A percentile compares a stretch with the other conserved stretches of the same genome.
Conservation (phyloP, 2,329 filamentous ascomycete genomes). For the Ophiostoma pallidulum region DNA sequence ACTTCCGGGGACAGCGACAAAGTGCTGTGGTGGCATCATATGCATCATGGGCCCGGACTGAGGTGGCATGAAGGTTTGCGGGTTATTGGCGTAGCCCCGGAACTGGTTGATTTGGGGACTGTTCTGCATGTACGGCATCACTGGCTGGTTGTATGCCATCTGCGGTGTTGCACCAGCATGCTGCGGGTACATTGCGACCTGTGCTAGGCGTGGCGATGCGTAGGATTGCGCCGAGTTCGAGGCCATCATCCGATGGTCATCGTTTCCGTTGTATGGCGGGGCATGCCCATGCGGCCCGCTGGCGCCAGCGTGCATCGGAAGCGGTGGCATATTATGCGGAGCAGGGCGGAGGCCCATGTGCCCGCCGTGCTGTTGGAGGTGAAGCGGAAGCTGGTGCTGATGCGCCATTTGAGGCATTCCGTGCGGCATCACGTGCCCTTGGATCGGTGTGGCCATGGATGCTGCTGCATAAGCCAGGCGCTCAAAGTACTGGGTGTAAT, state of each 20-base stretch:
- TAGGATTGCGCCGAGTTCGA: constrained; percentile 76
- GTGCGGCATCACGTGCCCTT: constrained; percentile 49
- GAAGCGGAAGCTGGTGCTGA: constrained; percentile 74
- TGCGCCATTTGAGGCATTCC: constrained; percentile 66
- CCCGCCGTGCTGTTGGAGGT: constrained; percentile 61
- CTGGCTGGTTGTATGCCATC: constrained; percentile 61
- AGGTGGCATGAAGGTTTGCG: constrained; percentile 65
- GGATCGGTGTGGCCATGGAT: constrained; percentile 48
- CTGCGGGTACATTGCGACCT: constrained; percentile 59
- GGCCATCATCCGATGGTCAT: constrained; percentile 80
- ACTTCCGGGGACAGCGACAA: constrained; percentile 61
- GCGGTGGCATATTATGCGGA: constrained; percentile 61
- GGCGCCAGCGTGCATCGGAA: constrained; percentile 60
- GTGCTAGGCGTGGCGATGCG: constrained; percentile 70
- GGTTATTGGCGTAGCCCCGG: constrained; percentile 61
- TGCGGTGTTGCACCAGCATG: constrained; percentile 61
- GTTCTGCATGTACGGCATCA: constrained; percentile 62
- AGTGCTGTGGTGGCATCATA: constrained; percentile 78
- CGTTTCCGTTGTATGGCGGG: constrained; percentile 56
- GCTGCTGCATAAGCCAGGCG: constrained; percentile 42
- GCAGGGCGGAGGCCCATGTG: constrained; percentile 60
- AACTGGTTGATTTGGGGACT: constrained; percentile 62
- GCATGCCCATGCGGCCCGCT: constrained; percentile 52
- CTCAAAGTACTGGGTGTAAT: constrained; percentile 74
- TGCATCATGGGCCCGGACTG: constrained; percentile 63